Percentiles rank a stretch among this genome's conserved stretches.
These are phyloP conservation scores for Oryza glaberrima DNA, from an alignment of 176 grass and related monocot genomes.

Conservation along the genomic window DNA sequence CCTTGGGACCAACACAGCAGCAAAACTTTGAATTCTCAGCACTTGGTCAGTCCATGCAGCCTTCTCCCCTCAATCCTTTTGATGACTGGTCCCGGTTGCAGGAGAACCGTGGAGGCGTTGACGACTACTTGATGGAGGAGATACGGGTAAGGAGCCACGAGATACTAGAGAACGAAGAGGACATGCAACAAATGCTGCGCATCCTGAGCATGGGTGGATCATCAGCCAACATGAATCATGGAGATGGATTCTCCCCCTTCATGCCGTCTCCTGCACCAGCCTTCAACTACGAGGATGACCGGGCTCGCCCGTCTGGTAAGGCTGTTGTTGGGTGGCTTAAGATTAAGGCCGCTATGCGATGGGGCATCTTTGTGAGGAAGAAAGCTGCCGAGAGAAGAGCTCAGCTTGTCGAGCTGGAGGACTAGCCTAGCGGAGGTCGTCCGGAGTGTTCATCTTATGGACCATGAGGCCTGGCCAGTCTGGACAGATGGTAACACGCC, in stretches of 20 bases:
- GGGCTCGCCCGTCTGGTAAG: constrained; percentile 62
- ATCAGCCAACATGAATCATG: constrained; percentile 40
- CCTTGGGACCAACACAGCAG: constrained; percentile 53
- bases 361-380: constrained; percentile 94
- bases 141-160: constrained; percentile 88
- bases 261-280: constrained; percentile 45
- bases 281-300: constrained; percentile 67
- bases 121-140: constrained; percentile 90
- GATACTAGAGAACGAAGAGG: constrained; percentile 89
- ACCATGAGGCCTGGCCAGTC: constrained; percentile 32
- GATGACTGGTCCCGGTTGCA: constrained; percentile 54
- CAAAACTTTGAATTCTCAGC: constrained; percentile 56
- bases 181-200: constrained; percentile 94
- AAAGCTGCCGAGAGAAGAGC: constrained; percentile 94
- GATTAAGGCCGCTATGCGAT: constrained; percentile 97
- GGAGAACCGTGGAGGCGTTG: constrained; percentile 42
- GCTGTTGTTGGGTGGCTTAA: constrained; percentile 98
- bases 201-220: constrained; percentile 66
- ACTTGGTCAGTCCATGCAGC: constrained; percentile 47
- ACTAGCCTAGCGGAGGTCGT: constrained; percentile 57
- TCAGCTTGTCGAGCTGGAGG: constrained; percentile 92
- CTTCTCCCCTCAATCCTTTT: constrained; percentile 45
- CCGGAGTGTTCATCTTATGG: constrained; percentile 50
- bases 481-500: constrained; percentile 11
- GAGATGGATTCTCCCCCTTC: constrained; percentile 52